Percentiles rank a stretch among this genome's conserved stretches.
Evolutionary conservation across 2,329 filamentous ascomycete species (phyloP).

Genomic region (Polytolypa hystricis): DNA sequence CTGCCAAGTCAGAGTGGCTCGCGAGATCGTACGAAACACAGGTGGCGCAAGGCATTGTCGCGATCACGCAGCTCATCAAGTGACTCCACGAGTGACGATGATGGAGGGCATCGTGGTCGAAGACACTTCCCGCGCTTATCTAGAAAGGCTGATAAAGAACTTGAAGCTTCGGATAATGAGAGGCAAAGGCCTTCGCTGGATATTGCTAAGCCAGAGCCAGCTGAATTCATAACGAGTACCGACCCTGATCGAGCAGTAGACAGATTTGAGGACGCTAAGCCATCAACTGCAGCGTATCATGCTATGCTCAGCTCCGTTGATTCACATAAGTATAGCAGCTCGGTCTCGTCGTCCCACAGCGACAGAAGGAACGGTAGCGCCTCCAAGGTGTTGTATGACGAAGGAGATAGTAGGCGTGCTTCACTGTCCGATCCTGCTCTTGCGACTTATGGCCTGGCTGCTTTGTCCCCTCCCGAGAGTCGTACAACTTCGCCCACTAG

Average conservation of each 20-base stretch:
- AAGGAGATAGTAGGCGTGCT: not conserved
- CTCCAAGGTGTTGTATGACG: not conserved
- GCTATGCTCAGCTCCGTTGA: too few species aligned
- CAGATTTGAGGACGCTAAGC: too few species aligned
- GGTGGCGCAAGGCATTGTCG: constrained; percentile 43
- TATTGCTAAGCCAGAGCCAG: too few species aligned
- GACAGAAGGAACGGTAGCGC: not conserved
- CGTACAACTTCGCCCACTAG: constrained; percentile 2
- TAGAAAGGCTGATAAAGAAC: constrained; percentile 7
- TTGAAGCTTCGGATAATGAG: too few species aligned
- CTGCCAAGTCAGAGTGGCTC: constrained; percentile 45
- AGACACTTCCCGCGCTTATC: constrained; percentile 5
- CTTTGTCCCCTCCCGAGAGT: not conserved
- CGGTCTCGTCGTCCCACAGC: not conserved
- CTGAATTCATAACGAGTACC: too few species aligned
- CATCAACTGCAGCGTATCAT: too few species aligned
- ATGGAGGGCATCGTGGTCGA: constrained; percentile 7
- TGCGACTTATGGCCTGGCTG: not conserved
- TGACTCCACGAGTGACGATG: constrained; percentile 39
- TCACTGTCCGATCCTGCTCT: not conserved
- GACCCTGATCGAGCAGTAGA: too few species aligned
- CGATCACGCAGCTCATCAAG: constrained; percentile 46
- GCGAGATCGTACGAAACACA: constrained; percentile 38
- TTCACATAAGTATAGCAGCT: not conserved
- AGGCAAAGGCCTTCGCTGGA: too few species aligned